Evolutionary conservation across 2,329 filamentous ascomycete genomes (phyloP).

Genomic region (Tolypocladium ophioglossoides): DNA sequence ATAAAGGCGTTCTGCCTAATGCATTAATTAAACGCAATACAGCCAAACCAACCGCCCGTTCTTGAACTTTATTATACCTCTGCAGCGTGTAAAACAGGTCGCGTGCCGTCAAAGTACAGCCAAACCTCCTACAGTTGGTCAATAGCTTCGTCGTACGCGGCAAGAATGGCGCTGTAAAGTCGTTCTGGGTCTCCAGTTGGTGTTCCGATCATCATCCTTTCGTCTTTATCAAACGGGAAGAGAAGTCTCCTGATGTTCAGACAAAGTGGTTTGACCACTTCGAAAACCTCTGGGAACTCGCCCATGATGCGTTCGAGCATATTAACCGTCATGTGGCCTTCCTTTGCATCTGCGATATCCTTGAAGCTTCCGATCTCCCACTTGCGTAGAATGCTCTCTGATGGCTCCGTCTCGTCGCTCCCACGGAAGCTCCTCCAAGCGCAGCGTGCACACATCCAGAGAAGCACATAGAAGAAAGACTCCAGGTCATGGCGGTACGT

Average conservation of each 20-base stretch:
- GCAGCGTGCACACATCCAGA: conserved; percentile 7
- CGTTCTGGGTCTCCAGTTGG: too few relatives aligned
- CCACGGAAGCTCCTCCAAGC: conserved; percentile 1
- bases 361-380: conserved; percentile 5
- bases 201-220: too few relatives aligned
- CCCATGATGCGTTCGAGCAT: conserved; percentile 4
- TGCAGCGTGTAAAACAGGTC: too few relatives aligned
- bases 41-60: too few relatives aligned
- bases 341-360: conserved; percentile 4
- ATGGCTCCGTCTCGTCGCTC: not conserved
- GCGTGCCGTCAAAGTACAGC: too few relatives aligned
- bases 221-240: too few relatives aligned
- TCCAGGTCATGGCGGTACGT: conserved; percentile 8
- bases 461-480: not conserved
- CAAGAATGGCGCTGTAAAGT: too few relatives aligned
- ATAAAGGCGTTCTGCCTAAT: too few relatives aligned
- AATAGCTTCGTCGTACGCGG: too few relatives aligned
- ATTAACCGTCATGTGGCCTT: conserved; percentile 4
- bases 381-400: conserved; percentile 2
- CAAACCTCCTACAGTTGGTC: too few relatives aligned
- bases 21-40: too few relatives aligned
- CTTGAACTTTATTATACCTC: too few relatives aligned
- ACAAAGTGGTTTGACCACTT: conserved; percentile 10
- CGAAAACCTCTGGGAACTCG: conserved; percentile 8
- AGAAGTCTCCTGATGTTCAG: conserved; percentile 7